Conservation (phyloP, 805 yeast genomes). For the Scheffersomyces spartinae region DNA sequence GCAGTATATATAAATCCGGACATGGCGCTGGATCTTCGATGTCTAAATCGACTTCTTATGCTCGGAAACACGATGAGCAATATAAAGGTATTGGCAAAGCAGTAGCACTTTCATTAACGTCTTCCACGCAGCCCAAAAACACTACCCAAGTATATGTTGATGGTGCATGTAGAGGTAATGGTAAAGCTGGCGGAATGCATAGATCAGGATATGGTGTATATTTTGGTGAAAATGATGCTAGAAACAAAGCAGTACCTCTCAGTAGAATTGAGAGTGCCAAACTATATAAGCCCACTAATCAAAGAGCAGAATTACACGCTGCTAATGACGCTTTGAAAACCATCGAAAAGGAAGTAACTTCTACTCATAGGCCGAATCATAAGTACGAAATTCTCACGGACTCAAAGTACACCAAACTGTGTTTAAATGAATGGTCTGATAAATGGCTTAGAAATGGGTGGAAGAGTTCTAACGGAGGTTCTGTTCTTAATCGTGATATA, state of each 20-base stretch:
- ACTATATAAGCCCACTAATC: slow-evolving; percentile 63
- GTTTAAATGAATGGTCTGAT: slow-evolving; percentile 44
- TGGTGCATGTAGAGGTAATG: slow-evolving; percentile 64
- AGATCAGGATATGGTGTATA: slow-evolving; percentile 68
- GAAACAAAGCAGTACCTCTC: slow-evolving; percentile 47
- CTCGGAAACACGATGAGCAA: not conserved
- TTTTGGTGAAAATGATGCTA: slow-evolving; percentile 42
- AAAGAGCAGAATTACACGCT: slow-evolving; percentile 71
- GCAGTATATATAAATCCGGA: not conserved
- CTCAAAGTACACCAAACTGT: slow-evolving; percentile 52
- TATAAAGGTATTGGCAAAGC: not conserved
- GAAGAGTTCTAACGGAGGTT: slow-evolving; percentile 28
- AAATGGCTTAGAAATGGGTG: slow-evolving; percentile 52
- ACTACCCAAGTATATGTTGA: slow-evolving; percentile 47
- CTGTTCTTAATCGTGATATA: slow-evolving; percentile 43
- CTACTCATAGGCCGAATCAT: slow-evolving; percentile 7
- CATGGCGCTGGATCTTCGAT: not conserved
- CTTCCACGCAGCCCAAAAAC: not conserved
- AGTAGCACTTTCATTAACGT: not conserved
- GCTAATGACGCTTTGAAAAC: slow-evolving; percentile 40
- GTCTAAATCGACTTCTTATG: not conserved
- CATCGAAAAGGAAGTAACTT: slow-evolving; percentile 21
- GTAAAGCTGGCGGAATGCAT: slow-evolving; percentile 21
- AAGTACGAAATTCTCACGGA: slow-evolving; percentile 49
- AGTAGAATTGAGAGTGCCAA: slow-evolving; percentile 11